Evolutionary conservation across 73 alveolate species (phyloP).

Genomic region (Urostyla sp.): DNA sequence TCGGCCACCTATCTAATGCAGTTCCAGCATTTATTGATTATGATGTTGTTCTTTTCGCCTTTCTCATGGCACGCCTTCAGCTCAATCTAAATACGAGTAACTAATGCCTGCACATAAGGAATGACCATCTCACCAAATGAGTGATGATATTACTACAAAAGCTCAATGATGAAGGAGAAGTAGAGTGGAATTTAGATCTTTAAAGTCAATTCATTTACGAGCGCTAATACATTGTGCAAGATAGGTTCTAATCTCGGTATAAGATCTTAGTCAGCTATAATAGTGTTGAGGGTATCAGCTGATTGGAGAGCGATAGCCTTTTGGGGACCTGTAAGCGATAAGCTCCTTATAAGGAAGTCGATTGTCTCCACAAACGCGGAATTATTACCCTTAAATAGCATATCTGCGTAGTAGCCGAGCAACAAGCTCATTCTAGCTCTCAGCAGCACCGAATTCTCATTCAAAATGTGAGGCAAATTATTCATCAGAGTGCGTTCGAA

Average conservation of each 20-base stretch:
- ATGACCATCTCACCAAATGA: conserved; percentile 5
- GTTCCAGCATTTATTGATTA: conserved; percentile 81
- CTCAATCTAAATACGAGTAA: conserved; percentile 46
- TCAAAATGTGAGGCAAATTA: conserved; percentile 24
- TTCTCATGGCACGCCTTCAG: conserved; percentile 37
- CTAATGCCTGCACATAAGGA: conserved; percentile 1
- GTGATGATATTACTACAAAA: conserved; percentile 38
- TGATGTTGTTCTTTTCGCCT: conserved; percentile 53
- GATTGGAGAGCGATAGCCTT: conserved; percentile 57
- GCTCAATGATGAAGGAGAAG: conserved; percentile 54
- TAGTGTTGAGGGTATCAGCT: conserved; percentile 66
- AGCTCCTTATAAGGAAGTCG: conserved; percentile 37
- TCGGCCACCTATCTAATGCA: conserved; percentile 67
- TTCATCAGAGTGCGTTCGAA: conserved; percentile 36
- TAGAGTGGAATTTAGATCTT: conserved; percentile 17
- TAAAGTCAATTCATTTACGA: conserved; percentile 5
- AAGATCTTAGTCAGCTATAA: conserved; percentile 58
- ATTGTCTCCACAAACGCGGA: conserved; percentile 51
- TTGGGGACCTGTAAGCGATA: conserved; percentile 1
- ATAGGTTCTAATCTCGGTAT: conserved; percentile 41
- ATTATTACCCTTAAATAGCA: conserved; percentile 33
- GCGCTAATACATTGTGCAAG: conserved; percentile 10
- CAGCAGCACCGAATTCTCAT: not conserved
- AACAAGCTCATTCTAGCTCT: conserved; percentile 59
- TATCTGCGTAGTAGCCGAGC: conserved; percentile 69